Base-by-base conservation (phyloP, 768 basidiomycete genomes). In the Lepiota venenata region DNA sequence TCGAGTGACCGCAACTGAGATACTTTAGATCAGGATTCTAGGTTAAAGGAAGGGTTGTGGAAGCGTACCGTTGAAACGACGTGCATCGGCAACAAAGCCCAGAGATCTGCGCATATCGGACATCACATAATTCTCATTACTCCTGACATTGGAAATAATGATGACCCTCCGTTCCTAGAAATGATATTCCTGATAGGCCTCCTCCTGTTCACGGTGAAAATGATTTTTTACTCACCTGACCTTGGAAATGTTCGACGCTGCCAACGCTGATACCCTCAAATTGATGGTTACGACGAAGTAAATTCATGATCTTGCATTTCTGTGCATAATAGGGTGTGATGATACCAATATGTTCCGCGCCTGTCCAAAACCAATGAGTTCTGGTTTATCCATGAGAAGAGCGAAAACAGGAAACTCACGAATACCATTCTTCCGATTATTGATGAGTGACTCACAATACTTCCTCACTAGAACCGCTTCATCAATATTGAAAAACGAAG, bases 301-400 rank as follows among this genome's bases (percentile, higher is more conserved):
- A 59, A 32, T 64, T 68, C 45, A 72, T 66, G 16, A 86, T 79
- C 61, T 84, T 84, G 57, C 71, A 70, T 25, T 74, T 67, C 60
- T 88, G 86, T 1, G 83, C 83, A 61, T 82, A 76, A 59, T 88
- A 88, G 1, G 86, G 86, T 0, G 85, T 71, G 18, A 87, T 85
- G n/a, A 87, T 66, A n/a, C 84, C 85, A 57, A 87, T 84, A 52
- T 87, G 61, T 25, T 69, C 64, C 1, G 63, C 63, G 39, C 61
- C 69, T 72, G 52, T 9, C 8, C 44, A 27, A 21, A 11, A 9
- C 32, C 55, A 9, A 47, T 50, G 12, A 45, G 16, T 29, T 50
- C 41, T 20, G n/a, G 29, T 32, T 20, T 3, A 11, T 21, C 27
- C 29, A 53, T 11, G 3, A 36, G 35, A 27, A 12, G 43, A 25